Percentiles rank a stretch among this genome's conserved stretches.
Evolutionary conservation across 495 filamentous ascomycete genomes (phyloP).

Genomic region (Aspergillus homomorphus): DNA sequence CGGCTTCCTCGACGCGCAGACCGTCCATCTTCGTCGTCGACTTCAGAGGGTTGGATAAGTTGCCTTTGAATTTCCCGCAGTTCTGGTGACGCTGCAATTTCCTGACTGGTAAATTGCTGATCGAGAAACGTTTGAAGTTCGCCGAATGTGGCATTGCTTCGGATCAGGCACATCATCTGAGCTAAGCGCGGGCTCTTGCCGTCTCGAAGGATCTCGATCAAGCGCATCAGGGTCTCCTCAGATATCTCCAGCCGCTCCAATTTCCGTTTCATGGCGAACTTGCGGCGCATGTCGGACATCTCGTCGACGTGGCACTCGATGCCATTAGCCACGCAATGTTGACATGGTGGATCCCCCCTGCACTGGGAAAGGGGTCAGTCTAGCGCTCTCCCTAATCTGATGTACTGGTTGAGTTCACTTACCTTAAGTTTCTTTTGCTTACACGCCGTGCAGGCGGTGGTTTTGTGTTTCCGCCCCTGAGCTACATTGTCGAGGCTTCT

Average conservation of each 20-base stretch:
- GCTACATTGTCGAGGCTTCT: conserved; percentile 13
- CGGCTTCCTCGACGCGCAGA: conserved; percentile 6
- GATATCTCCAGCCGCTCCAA: conserved; percentile 25
- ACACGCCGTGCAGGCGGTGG: conserved; percentile 28
- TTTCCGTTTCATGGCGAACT: conserved; percentile 29
- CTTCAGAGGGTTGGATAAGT: conserved; percentile 10
- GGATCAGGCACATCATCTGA: conserved; percentile 28
- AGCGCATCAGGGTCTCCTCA: conserved; percentile 17
- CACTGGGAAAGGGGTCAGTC: conserved; percentile 18
- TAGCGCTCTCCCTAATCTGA: not conserved
- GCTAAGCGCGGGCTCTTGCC: conserved; percentile 18
- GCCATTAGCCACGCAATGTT: conserved; percentile 25
- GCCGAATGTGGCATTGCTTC: conserved; percentile 24
- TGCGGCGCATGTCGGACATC: conserved; percentile 30
- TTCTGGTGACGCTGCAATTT: conserved; percentile 20
- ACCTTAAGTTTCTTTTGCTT: conserved; percentile 34
- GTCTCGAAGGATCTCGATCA: conserved; percentile 22
- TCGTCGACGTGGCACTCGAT: conserved; percentile 28
- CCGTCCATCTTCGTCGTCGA: conserved; percentile 6
- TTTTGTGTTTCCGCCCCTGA: conserved; percentile 23
- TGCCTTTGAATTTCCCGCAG: conserved; percentile 17
- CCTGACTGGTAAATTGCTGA: conserved; percentile 17
- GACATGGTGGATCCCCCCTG: conserved; percentile 27
- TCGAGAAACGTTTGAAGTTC: conserved; percentile 25
- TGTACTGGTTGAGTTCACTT: not conserved